These are phyloP conservation scores for Silybum marianum DNA, from an alignment of 129 eudicot species.

Conservation along the genomic window DNA sequence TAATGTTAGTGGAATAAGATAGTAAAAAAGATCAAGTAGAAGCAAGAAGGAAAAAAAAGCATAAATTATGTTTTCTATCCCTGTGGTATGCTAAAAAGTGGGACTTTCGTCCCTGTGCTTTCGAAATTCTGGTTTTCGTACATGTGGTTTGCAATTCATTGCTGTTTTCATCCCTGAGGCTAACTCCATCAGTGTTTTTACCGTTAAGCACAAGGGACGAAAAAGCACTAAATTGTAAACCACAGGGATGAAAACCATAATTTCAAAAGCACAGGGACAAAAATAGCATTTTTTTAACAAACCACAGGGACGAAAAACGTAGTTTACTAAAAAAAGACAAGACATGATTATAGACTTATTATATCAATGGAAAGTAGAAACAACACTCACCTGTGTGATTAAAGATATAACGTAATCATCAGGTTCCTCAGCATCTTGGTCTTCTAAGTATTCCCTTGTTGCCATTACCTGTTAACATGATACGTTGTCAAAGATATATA, in stretches of 20 bases:
- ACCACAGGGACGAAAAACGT: background rate
- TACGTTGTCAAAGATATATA: background rate
- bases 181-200: background rate
- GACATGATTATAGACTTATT: background rate
- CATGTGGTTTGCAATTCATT: background rate
- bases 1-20: background rate
- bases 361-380: background rate
- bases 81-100: background rate
- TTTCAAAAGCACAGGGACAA: background rate
- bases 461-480: constrained; percentile 67
- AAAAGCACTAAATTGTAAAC: background rate
- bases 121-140: background rate
- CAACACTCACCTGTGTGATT: constrained; percentile 67
- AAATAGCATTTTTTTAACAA: background rate
- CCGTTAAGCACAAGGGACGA: background rate
- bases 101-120: background rate
- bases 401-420: constrained; percentile 92
- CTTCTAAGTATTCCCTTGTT: constrained; percentile 85
- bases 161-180: background rate
- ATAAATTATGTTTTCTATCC: background rate
- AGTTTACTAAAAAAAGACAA: background rate
- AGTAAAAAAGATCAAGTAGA: background rate
- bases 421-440: constrained; percentile 99
- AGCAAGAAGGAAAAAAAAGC: background rate
- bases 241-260: background rate